Base-by-base conservation (phyloP, 192 early-diverging fungal species). In the Podila clonocystis region DNA sequence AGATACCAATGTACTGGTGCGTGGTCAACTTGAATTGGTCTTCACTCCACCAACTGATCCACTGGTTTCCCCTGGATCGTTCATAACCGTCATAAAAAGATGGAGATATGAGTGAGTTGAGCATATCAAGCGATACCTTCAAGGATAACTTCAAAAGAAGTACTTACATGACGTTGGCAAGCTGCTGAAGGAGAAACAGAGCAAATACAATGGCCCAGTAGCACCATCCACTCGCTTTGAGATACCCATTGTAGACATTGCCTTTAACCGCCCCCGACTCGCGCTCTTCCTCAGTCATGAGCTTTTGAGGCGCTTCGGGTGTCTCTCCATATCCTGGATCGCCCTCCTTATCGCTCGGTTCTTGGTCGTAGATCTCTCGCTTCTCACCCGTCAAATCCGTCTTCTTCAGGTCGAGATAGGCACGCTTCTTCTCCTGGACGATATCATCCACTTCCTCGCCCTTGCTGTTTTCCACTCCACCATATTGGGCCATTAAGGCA, bases 401-500 rank as follows among this genome's bases (percentile, higher is more conserved):
- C 41, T 45, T 45, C 3, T 45, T 45, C 13, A 2, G 41, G 20
- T 77, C 64, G 63, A 77, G 67, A 49, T 45, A 41, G 34, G 62
- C 28, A 45, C 41, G 41, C 2, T 79, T 63, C 11, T 45, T 29
- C 29, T 50, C 50, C 31, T 63, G 62, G 4, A 19, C 17, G 22
- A 20, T 19, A 26, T n/a, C 57, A 15, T 26, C 67, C n/a, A 19
- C 68, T 33, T 73, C 74, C 11, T 74, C 69, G 8, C 70, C 71
- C n/a, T 82, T 70, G 11, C 60, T 68, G 5, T 62, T 63, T 19
- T 86, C 83, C 55, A 86, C 80, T 15, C 76, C 76, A 9, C 94
- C 95, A 65, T 88, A 96, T 64, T 95, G 94, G 58, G 79, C 87
- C 68, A 97, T 89, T 26, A 97, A 78, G 6, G 83, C 79, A 79